These are phyloP conservation scores for Osmanthus fragrans DNA, from an alignment of 257 asterid species.

Conservation along the genomic window DNA sequence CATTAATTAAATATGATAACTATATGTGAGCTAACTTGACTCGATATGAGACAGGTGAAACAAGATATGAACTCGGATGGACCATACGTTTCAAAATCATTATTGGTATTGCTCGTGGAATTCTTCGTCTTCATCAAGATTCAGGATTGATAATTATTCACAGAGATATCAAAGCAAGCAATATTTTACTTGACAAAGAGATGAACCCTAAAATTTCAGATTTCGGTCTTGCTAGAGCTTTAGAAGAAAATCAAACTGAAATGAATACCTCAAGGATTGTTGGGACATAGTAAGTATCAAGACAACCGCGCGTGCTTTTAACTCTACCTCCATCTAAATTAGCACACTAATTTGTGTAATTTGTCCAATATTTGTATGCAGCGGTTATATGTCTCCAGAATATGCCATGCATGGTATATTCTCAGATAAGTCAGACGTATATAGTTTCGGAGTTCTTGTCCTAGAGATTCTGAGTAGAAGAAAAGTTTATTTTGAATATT, in stretches of 20 bases:
- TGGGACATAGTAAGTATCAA: not conserved
- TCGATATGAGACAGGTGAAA: not conserved
- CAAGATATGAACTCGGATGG: not conserved
- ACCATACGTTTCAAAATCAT: not conserved
- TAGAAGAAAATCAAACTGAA: not conserved
- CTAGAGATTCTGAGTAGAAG: not conserved
- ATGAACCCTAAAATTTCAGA: not conserved
- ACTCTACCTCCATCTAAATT: not conserved
- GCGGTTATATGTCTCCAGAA: not conserved
- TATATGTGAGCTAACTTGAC: not conserved
- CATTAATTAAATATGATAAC: not conserved
- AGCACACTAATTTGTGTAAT: not conserved
- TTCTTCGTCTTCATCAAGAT: not conserved
- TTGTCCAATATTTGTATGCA: not conserved
- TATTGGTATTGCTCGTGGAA: not conserved
- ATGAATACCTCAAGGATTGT: not conserved
- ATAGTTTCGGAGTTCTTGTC: not conserved
- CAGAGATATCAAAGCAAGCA: not conserved
- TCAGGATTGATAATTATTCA: not conserved
- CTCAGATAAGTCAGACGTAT: not conserved
- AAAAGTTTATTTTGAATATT: rapidly evolving
- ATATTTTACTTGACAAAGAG: not conserved
- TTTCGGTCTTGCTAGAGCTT: not conserved
- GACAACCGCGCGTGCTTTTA: not conserved
- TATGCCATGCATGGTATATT: not conserved